Base-by-base conservation (phyloP, 306 rosid species). In the Dalbergia cochinchinensis region DNA sequence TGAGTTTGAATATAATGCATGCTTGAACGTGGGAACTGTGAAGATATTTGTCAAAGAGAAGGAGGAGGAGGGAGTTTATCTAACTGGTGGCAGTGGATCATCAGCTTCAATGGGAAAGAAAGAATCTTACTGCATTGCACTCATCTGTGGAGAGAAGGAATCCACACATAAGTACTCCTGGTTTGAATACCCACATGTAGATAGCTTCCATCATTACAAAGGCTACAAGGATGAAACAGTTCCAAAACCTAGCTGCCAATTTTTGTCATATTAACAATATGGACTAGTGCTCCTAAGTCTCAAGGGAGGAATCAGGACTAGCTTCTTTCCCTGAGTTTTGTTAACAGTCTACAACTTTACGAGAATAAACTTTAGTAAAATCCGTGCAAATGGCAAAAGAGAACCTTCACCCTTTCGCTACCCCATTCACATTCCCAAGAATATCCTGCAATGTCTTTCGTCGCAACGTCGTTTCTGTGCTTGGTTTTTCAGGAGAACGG, bases 401-500 rank as follows among this genome's bases (percentile, higher is more conserved):
- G 33, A 14, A 16, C 16, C 6, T 58, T 0, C 4, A 1, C 8
- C 42, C 7, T 37, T 34, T 14, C 35, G 0, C n/a, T 2, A 8
- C 39, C 13, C 8, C 0, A 34, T n/a, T 20, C 62, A 71, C 47
- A 61, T 63, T 69, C 71, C 50, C 73, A 48, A 15, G 19, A 37
- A 2, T 66, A 68, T 78, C 50, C 35, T 15, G 31, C 3, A 19
- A 47, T 14, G 65, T 58, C 54, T 9, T 22, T 66, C 54, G 60
- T 51, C 57, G 57, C 47, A 73, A 58, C 53, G 47, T 45, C 68
- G 66, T 71, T 70, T 50, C 8, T 61, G 47, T 61, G 64, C 42
- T 70, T 71, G 13, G 4, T 5, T 71, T 62, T 74, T 74, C 20
- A 65, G 20, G 20, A 64, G 5, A 61, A 19, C 18, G 16, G 11